These are phyloP conservation scores for Yamadazyma diospyri DNA, from an alignment of 1,139 yeast species.

Conservation along the genomic window DNA sequence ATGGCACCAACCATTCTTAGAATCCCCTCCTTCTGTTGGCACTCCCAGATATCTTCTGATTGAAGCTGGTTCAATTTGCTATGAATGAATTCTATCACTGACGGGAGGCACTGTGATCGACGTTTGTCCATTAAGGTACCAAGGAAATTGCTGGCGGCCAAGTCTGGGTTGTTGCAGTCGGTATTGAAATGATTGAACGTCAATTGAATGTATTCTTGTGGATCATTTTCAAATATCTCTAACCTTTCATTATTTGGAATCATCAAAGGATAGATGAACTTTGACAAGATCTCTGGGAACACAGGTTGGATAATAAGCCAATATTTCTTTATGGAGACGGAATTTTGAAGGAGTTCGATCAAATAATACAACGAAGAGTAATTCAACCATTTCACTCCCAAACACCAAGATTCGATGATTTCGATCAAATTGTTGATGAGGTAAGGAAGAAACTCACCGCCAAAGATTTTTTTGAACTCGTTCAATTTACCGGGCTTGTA, in stretches of 20 bases:
- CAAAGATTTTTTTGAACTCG: conserved; percentile 47
- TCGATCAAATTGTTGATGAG: conserved; percentile 60
- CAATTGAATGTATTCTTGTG: conserved; percentile 84
- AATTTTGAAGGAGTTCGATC: conserved; percentile 67
- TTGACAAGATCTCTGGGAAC: conserved; percentile 59
- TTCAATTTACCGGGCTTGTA: conserved; percentile 29
- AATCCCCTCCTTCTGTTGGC: conserved; percentile 76
- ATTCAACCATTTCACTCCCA: conserved; percentile 63
- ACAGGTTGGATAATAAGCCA: conserved; percentile 75
- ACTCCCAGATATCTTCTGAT: conserved; percentile 51
- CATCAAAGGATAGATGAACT: conserved; percentile 75
- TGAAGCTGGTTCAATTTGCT: conserved; percentile 44
- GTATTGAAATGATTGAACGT: conserved; percentile 62
- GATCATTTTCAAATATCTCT: conserved; percentile 82
- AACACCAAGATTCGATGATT: conserved; percentile 74
- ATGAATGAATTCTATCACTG: conserved; percentile 65
- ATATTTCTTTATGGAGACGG: conserved; percentile 61
- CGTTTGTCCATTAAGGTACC: conserved; percentile 68
- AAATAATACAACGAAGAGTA: conserved; percentile 64
- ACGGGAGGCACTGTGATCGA: conserved; percentile 52
- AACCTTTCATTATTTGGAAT: conserved; percentile 68
- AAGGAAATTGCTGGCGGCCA: conserved; percentile 61
- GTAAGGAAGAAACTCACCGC: conserved; percentile 66
- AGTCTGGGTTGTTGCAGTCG: conserved; percentile 54
- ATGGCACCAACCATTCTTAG: conserved; percentile 75